Evolutionary conservation across 441 rosid genomes (phyloP).

Genomic region (California macrophylla): DNA sequence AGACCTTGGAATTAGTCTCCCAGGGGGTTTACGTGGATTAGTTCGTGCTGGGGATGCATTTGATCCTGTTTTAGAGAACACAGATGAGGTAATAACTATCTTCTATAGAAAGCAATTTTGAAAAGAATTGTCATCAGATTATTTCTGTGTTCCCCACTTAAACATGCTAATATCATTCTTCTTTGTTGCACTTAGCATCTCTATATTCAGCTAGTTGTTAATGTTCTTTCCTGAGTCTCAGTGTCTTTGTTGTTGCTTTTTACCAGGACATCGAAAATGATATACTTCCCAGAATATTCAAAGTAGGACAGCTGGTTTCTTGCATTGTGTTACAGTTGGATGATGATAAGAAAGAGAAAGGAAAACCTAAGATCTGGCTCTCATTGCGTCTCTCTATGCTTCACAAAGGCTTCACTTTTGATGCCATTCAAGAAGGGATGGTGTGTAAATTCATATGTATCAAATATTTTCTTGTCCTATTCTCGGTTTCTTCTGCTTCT

Average conservation of each 20-base stretch:
- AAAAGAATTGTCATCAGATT: background rate
- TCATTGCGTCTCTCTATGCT: conserved; percentile 74
- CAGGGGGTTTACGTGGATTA: conserved; percentile 89
- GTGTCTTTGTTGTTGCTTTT: conserved; percentile 10
- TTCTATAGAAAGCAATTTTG: background rate
- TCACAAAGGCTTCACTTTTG: conserved; percentile 67
- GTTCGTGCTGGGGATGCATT: conserved; percentile 69
- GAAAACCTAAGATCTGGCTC: conserved; percentile 82
- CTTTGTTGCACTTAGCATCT: background rate
- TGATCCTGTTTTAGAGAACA: conserved; percentile 53
- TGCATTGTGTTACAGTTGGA: conserved; percentile 73
- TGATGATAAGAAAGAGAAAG: conserved; percentile 73
- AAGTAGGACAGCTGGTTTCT: conserved; percentile 79
- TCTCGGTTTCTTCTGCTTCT: background rate
- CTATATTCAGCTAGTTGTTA: background rate
- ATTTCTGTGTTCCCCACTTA: background rate
- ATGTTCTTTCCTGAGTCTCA: background rate
- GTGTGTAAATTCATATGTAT: conserved; percentile 34
- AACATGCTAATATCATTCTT: conserved; percentile 5
- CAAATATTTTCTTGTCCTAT: conserved; percentile 8
- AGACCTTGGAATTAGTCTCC: conserved; percentile 82
- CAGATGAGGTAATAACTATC: conserved; percentile 41
- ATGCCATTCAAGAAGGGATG: conserved; percentile 85
- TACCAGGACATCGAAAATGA: conserved; percentile 48
- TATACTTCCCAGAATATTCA: conserved; percentile 45